phyloP scores from a whole-genome alignment of 177 flowering plant species.

The Telopea speciosissima region DNA sequence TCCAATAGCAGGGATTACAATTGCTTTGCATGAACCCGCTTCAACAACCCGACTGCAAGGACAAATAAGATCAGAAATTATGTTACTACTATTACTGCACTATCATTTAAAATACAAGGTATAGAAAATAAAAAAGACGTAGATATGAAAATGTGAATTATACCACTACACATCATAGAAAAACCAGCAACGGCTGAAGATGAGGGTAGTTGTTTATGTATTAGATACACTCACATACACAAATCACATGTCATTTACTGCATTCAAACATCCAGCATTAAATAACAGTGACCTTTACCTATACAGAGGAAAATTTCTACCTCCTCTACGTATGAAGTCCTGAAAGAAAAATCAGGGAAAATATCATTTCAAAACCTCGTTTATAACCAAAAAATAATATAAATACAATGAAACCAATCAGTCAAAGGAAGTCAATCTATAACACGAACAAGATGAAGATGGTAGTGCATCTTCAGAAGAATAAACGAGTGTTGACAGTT shows the following conservation, averaged over 20 bases:
- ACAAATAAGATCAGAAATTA: background rate
- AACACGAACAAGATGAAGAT: background rate
- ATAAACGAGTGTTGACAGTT: background rate
- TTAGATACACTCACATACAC: no score
- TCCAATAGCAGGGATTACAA: slow-evolving; percentile 74
- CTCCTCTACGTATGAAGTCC: slow-evolving; percentile 87
- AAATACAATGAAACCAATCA: background rate
- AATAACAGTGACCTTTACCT: slow-evolving; percentile 39
- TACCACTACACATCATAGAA: no score
- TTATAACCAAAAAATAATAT: background rate
- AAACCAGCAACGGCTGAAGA: background rate
- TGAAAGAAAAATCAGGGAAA: slow-evolving; percentile 22
- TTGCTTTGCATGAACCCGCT: slow-evolving; percentile 52
- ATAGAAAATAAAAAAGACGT: background rate
- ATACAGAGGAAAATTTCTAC: slow-evolving; percentile 74
- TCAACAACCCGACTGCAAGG: slow-evolving; percentile 73
- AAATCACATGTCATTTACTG: background rate
- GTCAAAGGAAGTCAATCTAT: background rate
- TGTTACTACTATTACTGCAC: background rate
- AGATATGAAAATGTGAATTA: no score
- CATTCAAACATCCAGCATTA: background rate
- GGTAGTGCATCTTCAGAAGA: no score
- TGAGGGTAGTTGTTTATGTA: background rate
- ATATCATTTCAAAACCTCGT: background rate
- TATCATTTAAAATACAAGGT: background rate